A percentile compares a stretch with the other conserved stretches of the same genome.
Conservation (phyloP, 2,329 filamentous ascomycete genomes). For the Tolypocladium ovalisporum region DNA sequence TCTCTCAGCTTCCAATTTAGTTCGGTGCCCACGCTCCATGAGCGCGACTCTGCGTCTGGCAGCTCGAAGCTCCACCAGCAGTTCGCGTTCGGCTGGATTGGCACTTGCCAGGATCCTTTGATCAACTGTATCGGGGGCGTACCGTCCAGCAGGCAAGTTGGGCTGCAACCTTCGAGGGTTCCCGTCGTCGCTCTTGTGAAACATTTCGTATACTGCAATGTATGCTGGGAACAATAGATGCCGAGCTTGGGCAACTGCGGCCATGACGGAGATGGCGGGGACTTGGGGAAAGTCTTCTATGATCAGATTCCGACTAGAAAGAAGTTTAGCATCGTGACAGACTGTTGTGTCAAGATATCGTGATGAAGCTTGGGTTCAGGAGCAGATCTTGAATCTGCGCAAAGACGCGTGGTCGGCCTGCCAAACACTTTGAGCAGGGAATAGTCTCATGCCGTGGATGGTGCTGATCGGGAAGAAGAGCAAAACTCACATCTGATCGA, state of each 20-base stretch:
- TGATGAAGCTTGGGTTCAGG: background rate
- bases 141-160: background rate
- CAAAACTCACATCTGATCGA: background rate
- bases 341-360: background rate
- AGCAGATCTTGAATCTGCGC: too few species aligned
- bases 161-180: background rate
- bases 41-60: conserved; percentile 6
- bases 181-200: background rate
- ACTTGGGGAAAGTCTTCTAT: background rate
- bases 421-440: too few species aligned
- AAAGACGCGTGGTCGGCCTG: too few species aligned
- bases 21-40: conserved; percentile 13
- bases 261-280: background rate
- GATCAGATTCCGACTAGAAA: background rate
- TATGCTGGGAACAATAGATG: background rate
- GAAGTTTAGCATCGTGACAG: background rate
- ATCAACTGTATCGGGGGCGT: conserved; percentile 1
- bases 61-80: conserved; percentile 11
- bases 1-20: conserved; percentile 17
- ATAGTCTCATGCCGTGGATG: background rate
- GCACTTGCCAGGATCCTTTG: conserved; percentile 1
- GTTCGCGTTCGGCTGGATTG: conserved; percentile 1
- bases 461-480: background rate
- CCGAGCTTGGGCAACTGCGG: background rate
- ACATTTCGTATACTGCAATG: background rate